These are phyloP conservation scores for Panicum hallii DNA, from an alignment of 202 grass and related monocot species.

Conservation along the genomic window DNA sequence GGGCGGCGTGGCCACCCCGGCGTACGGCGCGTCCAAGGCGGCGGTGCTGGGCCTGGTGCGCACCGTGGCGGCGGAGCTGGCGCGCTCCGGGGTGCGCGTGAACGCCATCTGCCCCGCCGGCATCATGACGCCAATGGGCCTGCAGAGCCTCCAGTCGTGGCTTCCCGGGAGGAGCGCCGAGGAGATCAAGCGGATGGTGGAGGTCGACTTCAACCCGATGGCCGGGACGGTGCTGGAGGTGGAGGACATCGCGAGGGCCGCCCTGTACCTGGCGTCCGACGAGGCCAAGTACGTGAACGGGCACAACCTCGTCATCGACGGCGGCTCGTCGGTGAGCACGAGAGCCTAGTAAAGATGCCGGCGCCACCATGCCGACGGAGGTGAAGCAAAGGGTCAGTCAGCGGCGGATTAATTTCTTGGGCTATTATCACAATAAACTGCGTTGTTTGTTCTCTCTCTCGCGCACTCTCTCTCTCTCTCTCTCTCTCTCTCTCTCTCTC, in stretches of 20 bases:
- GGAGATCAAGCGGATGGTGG: slow-evolving; percentile 10
- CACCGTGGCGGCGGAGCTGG: slow-evolving; percentile 53
- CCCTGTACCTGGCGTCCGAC: slow-evolving; percentile 58
- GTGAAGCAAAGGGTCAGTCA: too few relatives aligned
- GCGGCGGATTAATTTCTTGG: too few relatives aligned
- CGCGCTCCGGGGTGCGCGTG: slow-evolving; percentile 57
- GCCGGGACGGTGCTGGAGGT: slow-evolving; percentile 47
- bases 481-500: too few relatives aligned
- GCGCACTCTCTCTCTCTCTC: too few relatives aligned
- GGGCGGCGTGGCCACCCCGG: not conserved
- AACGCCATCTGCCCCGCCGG: slow-evolving; percentile 64
- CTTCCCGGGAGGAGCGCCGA: not conserved
- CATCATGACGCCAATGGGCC: slow-evolving; percentile 33
- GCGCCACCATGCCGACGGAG: not conserved
- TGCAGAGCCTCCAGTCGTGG: not conserved
- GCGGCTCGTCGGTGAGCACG: not conserved
- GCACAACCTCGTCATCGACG: slow-evolving; percentile 58
- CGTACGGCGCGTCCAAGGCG: slow-evolving; percentile 53
- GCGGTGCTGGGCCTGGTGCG: slow-evolving; percentile 54
- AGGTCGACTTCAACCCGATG: slow-evolving; percentile 26
- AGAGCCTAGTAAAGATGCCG: not conserved
- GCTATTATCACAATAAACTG: too few relatives aligned
- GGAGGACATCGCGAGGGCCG: slow-evolving; percentile 61
- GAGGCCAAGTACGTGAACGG: slow-evolving; percentile 58
- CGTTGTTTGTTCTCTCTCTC: too few relatives aligned